phyloP scores from a whole-genome alignment of 176 grass and related monocot genomes.

The Aegilops tauschii region DNA sequence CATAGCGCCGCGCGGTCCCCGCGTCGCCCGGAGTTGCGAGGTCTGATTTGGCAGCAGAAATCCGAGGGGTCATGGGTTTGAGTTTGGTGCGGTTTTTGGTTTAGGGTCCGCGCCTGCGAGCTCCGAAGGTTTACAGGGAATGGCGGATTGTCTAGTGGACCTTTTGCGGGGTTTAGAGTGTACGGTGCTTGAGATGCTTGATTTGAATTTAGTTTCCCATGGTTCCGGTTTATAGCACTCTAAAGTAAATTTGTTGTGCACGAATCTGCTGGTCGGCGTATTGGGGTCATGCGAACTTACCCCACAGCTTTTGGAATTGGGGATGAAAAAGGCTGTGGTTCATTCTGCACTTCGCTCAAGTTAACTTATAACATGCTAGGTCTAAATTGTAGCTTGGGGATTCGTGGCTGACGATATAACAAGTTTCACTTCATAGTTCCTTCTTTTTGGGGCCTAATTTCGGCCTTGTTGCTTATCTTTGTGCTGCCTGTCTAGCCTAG shows the following conservation, averaged over 20 bases:
- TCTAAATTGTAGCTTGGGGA: neutral
- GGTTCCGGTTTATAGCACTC: neutral
- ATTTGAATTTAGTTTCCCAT: neutral
- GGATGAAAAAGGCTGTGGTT: neutral
- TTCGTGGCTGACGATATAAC: neutral
- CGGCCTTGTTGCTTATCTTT: constrained; percentile 2
- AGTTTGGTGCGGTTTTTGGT: neutral
- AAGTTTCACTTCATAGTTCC: neutral
- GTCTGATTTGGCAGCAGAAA: neutral
- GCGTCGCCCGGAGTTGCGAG: neutral
- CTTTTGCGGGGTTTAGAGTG: neutral
- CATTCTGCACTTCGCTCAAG: neutral
- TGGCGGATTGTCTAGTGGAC: neutral
- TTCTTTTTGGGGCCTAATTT: neutral
- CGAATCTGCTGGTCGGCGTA: neutral
- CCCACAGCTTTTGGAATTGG: neutral
- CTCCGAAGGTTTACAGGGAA: neutral
- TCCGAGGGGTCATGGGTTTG: neutral
- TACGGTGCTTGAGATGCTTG: neutral
- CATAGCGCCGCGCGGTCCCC: neutral
- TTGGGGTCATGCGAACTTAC: neutral
- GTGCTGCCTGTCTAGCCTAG: constrained; percentile 56
- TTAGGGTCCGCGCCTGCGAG: neutral
- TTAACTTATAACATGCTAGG: neutral
- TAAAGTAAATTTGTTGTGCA: neutral